These are phyloP conservation scores for Sphagnum tenellum DNA, from an alignment of 225 moss, liverwort and hornwort species.

Conservation along the genomic window DNA sequence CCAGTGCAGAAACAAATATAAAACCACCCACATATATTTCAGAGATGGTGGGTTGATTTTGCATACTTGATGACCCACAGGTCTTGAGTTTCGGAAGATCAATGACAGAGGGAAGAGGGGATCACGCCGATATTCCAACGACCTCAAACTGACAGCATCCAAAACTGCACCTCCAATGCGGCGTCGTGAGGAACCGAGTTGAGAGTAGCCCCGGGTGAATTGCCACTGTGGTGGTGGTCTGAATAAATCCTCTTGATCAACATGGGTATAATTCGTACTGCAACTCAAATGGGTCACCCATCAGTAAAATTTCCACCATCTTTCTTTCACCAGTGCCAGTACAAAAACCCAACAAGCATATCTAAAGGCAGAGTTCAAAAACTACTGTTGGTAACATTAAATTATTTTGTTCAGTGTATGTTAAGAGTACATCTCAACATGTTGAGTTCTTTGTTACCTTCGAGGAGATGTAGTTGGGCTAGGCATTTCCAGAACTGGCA, in stretches of 20 bases:
- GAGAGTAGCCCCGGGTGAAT: conserved; percentile 58
- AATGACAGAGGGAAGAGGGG: conserved; percentile 50
- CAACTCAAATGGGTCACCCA: conserved; percentile 1
- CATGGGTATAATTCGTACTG: conserved; percentile 56
- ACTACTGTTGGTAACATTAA: no score
- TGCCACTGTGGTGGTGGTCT: conserved; percentile 74
- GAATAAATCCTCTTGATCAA: conserved; percentile 45
- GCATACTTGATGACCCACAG: conserved; percentile 85
- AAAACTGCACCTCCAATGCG: conserved; percentile 79
- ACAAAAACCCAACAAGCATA: no score
- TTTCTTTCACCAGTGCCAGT: no score
- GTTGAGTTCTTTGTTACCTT: conserved; percentile 15
- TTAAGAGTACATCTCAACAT: background rate
- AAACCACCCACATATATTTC: background rate
- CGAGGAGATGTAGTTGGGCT: conserved; percentile 39
- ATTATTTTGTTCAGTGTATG: background rate
- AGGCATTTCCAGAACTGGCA: conserved; percentile 26
- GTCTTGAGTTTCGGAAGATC: conserved; percentile 68
- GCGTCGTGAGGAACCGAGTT: conserved; percentile 66
- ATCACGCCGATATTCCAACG: conserved; percentile 59
- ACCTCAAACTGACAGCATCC: conserved; percentile 57
- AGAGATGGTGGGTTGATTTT: background rate
- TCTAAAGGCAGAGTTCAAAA: no score
- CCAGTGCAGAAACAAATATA: background rate
- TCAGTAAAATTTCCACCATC: background rate